Evolutionary conservation across 768 basidiomycete genomes (phyloP).

Genomic region (Suillus decipiens): DNA sequence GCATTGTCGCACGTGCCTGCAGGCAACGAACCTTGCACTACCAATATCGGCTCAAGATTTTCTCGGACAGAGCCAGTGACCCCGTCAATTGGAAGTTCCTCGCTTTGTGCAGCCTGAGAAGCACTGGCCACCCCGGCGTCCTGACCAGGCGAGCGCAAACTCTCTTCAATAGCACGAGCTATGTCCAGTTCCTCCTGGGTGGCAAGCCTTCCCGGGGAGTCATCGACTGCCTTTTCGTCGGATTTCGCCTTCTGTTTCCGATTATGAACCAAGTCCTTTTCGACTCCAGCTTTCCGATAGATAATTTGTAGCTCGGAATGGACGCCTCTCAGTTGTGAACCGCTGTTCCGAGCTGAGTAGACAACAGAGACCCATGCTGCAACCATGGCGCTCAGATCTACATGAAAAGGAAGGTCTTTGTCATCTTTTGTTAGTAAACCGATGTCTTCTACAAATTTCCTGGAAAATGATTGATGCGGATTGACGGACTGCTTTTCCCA

Average conservation of each 20-base stretch:
- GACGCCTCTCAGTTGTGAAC: conserved; percentile 31
- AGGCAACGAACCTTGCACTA: conserved; percentile 31
- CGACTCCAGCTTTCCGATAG: conserved; percentile 35
- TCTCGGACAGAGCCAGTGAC: conserved; percentile 12
- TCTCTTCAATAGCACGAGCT: conserved; percentile 48
- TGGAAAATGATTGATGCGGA: conserved; percentile 48
- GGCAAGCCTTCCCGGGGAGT: conserved; percentile 19
- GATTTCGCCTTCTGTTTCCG: conserved; percentile 14
- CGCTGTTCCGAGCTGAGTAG: conserved; percentile 12
- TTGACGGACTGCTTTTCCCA: conserved; percentile 52
- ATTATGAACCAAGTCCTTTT: not conserved
- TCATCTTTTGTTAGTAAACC: conserved; percentile 19
- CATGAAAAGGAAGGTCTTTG: conserved; percentile 16
- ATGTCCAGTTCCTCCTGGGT: conserved; percentile 44
- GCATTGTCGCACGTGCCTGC: no score
- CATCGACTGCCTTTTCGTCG: conserved; percentile 9
- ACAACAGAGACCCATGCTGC: conserved; percentile 33
- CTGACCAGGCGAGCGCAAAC: conserved; percentile 33
- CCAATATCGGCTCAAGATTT: conserved; percentile 31
- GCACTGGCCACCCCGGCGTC: conserved; percentile 7
- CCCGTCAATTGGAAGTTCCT: conserved; percentile 15
- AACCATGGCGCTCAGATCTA: conserved; percentile 35
- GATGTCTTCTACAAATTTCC: conserved; percentile 43
- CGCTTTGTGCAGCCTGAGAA: conserved; percentile 10
- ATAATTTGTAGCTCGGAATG: conserved; percentile 40